These are phyloP conservation scores for Tulasnella sp. DNA, from an alignment of 768 basidiomycete genomes.

Conservation along the genomic window DNA sequence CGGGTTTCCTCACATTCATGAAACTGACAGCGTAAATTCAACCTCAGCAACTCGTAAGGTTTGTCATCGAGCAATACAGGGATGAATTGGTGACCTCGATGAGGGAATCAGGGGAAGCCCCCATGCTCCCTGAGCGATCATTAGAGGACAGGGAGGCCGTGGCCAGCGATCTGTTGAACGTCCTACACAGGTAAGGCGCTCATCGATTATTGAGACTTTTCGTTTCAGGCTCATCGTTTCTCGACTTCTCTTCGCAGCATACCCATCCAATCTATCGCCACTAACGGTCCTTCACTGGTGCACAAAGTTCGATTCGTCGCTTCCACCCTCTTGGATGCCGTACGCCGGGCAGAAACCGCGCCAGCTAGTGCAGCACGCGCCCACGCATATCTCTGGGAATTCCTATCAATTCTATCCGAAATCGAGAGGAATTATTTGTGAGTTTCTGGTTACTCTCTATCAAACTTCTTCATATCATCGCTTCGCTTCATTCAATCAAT, in stretches of 20 bases:
- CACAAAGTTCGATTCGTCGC: conserved; percentile 91
- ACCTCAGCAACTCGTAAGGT: conserved; percentile 76
- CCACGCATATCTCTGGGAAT: conserved; percentile 85
- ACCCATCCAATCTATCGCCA: conserved; percentile 85
- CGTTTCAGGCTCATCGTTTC: not conserved
- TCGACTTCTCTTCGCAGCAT: conserved; percentile 38
- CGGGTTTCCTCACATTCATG: not conserved
- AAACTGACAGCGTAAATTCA: conserved; percentile 2
- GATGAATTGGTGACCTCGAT: conserved; percentile 65
- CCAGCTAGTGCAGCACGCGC: conserved; percentile 73
- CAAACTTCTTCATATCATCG: not conserved
- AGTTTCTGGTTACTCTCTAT: conserved; percentile 1
- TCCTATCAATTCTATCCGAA: conserved; percentile 79
- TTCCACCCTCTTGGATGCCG: conserved; percentile 73
- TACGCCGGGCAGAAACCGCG: conserved; percentile 66
- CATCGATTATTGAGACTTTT: conserved; percentile 1
- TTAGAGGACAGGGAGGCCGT: conserved; percentile 65
- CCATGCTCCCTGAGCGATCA: conserved; percentile 34
- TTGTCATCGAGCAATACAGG: conserved; percentile 84
- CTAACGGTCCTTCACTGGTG: conserved; percentile 50
- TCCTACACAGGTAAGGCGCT: conserved; percentile 55
- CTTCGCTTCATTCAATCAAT: not conserved
- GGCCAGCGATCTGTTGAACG: conserved; percentile 73
- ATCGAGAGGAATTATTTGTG: conserved; percentile 76
- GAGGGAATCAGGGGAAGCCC: conserved; percentile 51